Percentiles rank a stretch among this genome's conserved stretches.
These are phyloP conservation scores for Phaeomoniella chlamydospora DNA, from an alignment of 2,329 filamentous ascomycete species.

Conservation along the genomic window DNA sequence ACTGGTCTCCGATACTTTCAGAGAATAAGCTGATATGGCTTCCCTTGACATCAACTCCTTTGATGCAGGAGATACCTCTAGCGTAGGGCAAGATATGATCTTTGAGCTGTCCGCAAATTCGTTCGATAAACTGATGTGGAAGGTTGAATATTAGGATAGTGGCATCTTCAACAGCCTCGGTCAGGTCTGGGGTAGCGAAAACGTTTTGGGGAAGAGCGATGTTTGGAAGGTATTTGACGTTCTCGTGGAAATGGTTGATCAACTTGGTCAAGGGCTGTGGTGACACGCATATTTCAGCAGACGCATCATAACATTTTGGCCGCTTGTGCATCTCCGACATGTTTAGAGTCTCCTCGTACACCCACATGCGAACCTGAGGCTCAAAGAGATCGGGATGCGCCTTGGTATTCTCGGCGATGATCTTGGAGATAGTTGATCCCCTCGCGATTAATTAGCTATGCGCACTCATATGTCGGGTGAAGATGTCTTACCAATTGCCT, in stretches of 20 bases:
- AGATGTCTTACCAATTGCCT: constrained; percentile 68
- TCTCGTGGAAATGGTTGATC: constrained; percentile 90
- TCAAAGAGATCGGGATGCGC: constrained; percentile 71
- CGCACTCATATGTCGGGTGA: not conserved
- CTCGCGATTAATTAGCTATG: constrained; percentile 26
- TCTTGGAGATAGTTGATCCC: constrained; percentile 96
- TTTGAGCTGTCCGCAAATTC: constrained; percentile 68
- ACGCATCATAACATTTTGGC: constrained; percentile 57
- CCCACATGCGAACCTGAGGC: constrained; percentile 93
- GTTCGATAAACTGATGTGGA: constrained; percentile 87
- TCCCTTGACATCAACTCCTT: constrained; percentile 86
- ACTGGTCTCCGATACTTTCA: constrained; percentile 78
- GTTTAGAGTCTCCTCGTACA: constrained; percentile 76
- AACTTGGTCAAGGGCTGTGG: constrained; percentile 78
- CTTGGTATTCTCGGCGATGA: constrained; percentile 81
- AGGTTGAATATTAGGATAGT: constrained; percentile 93
- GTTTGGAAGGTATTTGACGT: constrained; percentile 92
- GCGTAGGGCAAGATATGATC: constrained; percentile 87
- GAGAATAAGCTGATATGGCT: constrained; percentile 81
- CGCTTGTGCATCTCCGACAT: constrained; percentile 44
- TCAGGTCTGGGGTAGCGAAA: constrained; percentile 66
- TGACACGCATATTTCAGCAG: constrained; percentile 41
- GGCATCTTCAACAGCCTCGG: constrained; percentile 67
- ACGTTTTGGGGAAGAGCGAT: constrained; percentile 72
- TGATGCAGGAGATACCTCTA: constrained; percentile 92